A percentile compares a stretch with the other conserved stretches of the same genome.
Conservation (phyloP, 148 eudicot genomes). For the Vaccinium corymbosum region DNA sequence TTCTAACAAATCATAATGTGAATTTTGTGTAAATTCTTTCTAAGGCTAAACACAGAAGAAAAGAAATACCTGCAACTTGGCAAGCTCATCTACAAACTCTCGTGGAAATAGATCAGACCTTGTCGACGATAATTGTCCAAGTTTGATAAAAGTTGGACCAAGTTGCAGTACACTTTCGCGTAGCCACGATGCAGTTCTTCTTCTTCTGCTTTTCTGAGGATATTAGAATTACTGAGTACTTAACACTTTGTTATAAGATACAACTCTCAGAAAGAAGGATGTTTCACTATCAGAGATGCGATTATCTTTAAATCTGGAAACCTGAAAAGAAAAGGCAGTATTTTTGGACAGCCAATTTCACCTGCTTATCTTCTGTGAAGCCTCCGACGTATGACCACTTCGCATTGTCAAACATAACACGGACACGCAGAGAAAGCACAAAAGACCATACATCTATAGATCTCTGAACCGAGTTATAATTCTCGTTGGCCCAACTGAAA, state of each 20-base stretch:
- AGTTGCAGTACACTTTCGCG: constrained; percentile 88
- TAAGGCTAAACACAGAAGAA: background rate
- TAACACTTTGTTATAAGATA: background rate
- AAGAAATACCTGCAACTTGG: constrained; percentile 85
- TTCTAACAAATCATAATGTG: background rate
- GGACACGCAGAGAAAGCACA: constrained; percentile 86
- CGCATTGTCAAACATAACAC: constrained; percentile 83
- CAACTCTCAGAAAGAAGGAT: background rate
- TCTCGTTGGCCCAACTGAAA: constrained; percentile 98
- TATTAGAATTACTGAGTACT: background rate
- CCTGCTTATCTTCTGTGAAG: constrained; percentile 85
- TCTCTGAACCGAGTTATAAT: constrained; percentile 73
- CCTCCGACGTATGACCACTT: constrained; percentile 87
- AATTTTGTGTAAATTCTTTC: background rate
- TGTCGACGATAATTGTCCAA: constrained; percentile 89
- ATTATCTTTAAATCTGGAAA: background rate
- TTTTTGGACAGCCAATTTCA: constrained; percentile 18
- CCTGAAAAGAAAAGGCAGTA: constrained; percentile 2
- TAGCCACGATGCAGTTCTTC: constrained; percentile 86
- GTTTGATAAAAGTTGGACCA: constrained; percentile 94
- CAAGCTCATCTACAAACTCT: constrained; percentile 93
- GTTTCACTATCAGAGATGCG: background rate
- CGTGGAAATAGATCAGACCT: constrained; percentile 94
- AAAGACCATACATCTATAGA: constrained; percentile 90
- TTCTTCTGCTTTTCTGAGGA: constrained; percentile 59